A percentile compares a stretch with the other conserved stretches of the same genome.
Evolutionary conservation across 345 rosid genomes (phyloP).

Genomic region (Boechera stricta): DNA sequence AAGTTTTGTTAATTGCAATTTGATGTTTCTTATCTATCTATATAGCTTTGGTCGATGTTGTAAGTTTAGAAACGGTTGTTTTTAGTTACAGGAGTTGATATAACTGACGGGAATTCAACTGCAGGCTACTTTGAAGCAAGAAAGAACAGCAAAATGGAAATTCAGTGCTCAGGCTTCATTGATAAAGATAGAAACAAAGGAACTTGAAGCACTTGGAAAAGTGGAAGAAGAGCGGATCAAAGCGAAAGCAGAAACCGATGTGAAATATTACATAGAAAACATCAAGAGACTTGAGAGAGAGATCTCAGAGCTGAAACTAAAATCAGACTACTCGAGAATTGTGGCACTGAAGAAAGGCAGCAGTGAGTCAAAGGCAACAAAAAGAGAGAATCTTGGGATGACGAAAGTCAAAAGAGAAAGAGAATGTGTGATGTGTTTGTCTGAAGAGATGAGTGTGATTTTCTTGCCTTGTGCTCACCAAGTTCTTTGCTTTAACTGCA

Average conservation of each 20-base stretch:
- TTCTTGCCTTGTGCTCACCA: constrained; percentile 74
- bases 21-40: not conserved
- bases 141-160: constrained; percentile 51
- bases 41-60: constrained; percentile 6
- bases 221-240: constrained; percentile 50
- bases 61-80: constrained; percentile 7
- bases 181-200: constrained; percentile 47
- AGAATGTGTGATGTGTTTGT: constrained; percentile 84
- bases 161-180: constrained; percentile 31
- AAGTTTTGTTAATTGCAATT: constrained; percentile 5
- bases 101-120: constrained; percentile 25
- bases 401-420: constrained; percentile 58
- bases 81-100: constrained; percentile 20
- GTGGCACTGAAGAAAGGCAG: constrained; percentile 49
- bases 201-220: constrained; percentile 53
- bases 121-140: constrained; percentile 82
- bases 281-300: constrained; percentile 49
- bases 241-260: constrained; percentile 47
- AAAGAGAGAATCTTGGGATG: constrained; percentile 34
- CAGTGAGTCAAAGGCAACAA: constrained; percentile 30
- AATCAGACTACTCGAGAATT: constrained; percentile 55
- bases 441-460: constrained; percentile 61
- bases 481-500: constrained; percentile 58
- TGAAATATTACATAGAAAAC: constrained; percentile 44
- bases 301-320: constrained; percentile 49